Conservation (phyloP, 805 yeast species). For the Danielia reshetovae region DNA sequence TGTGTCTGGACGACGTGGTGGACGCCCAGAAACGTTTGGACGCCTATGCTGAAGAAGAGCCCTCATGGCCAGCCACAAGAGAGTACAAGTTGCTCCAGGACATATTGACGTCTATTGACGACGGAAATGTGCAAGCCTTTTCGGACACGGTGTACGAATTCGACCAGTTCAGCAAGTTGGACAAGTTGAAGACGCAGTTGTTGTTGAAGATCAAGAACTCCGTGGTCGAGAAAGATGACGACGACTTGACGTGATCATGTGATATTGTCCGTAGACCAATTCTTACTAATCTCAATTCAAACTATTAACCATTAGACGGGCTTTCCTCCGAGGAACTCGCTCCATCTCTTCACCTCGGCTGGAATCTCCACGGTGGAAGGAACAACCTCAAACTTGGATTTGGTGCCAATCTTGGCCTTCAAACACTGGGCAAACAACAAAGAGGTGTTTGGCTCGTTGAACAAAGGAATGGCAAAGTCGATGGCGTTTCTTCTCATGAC, state of each 20-base stretch:
- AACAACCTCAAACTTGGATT: conserved; percentile 43
- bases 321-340: conserved; percentile 93
- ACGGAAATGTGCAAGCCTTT: conserved; percentile 75
- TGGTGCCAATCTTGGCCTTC: conserved; percentile 58
- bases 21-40: conserved; percentile 75
- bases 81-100: conserved; percentile 69
- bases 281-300: too few relatives aligned
- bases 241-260: conserved; percentile 40
- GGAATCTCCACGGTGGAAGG: conserved; percentile 60
- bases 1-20: conserved; percentile 82
- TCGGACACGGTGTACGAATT: conserved; percentile 73
- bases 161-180: conserved; percentile 85
- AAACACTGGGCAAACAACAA: conserved; percentile 80
- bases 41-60: conserved; percentile 65
- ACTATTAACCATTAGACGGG: conserved; percentile 55
- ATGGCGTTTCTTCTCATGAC: conserved; percentile 99
- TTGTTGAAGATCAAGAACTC: conserved; percentile 76
- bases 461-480: conserved; percentile 93
- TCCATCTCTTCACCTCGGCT: conserved; percentile 89
- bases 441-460: conserved; percentile 95
- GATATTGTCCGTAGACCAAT: too few relatives aligned
- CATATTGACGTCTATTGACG: conserved; percentile 67
- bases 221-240: conserved; percentile 68
- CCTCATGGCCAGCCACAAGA: conserved; percentile 68
- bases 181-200: conserved; percentile 84